Evolutionary conservation across 768 basidiomycete genomes (phyloP).

Genomic region (Royoungia palumana): DNA sequence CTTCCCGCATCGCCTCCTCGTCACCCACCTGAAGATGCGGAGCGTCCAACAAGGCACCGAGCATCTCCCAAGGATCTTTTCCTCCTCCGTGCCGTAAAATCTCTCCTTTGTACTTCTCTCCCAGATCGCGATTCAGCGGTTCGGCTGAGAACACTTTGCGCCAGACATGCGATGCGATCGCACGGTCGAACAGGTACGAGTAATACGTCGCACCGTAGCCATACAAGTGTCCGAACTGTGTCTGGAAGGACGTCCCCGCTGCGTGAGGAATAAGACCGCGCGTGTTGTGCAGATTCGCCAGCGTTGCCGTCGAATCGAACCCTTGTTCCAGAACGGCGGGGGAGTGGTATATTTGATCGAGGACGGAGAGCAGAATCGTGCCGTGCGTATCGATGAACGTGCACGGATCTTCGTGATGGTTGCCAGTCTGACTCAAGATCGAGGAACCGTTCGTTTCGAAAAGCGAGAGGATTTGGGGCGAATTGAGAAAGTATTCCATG

Average conservation of each 20-base stretch:
- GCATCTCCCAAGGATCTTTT: slow-evolving; percentile 92
- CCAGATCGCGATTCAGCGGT: slow-evolving; percentile 67
- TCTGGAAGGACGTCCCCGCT: slow-evolving; percentile 86
- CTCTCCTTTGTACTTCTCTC: slow-evolving; percentile 77
- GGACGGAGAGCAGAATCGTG: slow-evolving; percentile 82
- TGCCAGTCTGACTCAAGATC: slow-evolving; percentile 46
- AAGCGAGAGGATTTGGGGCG: slow-evolving; percentile 76
- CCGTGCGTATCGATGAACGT: slow-evolving; percentile 84
- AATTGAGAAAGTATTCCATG: slow-evolving; percentile 96
- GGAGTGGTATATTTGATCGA: slow-evolving; percentile 93
- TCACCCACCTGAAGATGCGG: slow-evolving; percentile 72
- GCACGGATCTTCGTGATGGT: slow-evolving; percentile 73
- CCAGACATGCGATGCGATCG: slow-evolving; percentile 94
- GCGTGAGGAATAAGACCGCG: slow-evolving; percentile 84
- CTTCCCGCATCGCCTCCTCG: slow-evolving; percentile 79
- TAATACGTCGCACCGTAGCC: slow-evolving; percentile 99
- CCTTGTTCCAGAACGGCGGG: slow-evolving; percentile 45
- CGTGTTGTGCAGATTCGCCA: slow-evolving; percentile 58
- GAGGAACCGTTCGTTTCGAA: slow-evolving; percentile 57
- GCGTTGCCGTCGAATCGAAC: slow-evolving; percentile 73
- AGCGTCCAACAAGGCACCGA: slow-evolving; percentile 62
- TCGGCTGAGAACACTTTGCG: slow-evolving; percentile 62
- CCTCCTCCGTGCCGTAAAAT: slow-evolving; percentile 83
- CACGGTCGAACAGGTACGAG: slow-evolving; percentile 94
- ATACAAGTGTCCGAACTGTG: slow-evolving; percentile 92